Base-by-base conservation (phyloP, 768 basidiomycete species). In the Tylopilus intermedius region DNA sequence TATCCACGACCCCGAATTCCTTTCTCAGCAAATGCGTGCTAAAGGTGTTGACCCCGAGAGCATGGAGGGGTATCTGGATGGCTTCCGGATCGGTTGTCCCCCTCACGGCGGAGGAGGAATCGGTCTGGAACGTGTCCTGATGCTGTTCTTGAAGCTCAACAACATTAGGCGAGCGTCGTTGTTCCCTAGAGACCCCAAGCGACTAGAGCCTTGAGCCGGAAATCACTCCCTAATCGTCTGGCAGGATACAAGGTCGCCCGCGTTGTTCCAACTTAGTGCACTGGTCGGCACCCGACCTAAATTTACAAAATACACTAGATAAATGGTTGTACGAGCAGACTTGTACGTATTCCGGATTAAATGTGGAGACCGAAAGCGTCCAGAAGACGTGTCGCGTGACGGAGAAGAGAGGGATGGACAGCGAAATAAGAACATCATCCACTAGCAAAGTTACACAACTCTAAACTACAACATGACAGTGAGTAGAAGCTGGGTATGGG, bases 31-130 rank as follows among this genome's bases (percentile, higher is more conserved):
- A 71, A 97, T 98, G 94, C 78, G 77, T 53, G 76, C 73, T 58
- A 90, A 88, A 67, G 92, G 90, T 11, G 86, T 98, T 57, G 90
- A 95, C 67, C 95, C 94, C 6, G 86, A 82, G 21, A 84, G 82
- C 24, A 97, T 98, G 94, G 83, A 86, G 68, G 80, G 79, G 52
- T 99, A 99, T 70, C 68, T 98, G 42, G 92, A 98, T 66, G 94
- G 86, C 15, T 99, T 99, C 83, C 84, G 84, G 56, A 79, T 96
- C 68, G 96, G 94, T 22, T 95, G 93, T 61, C 82, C 94, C 1
- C 94, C 96, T 14, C 96, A 99, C 70, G 96, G 92, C 45, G 96
- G 95, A 60, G 95, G 94, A 57, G 95, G 95, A 55, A 93, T 98
- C 61, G 94, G 91, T 49, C 77, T 94, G 55, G 94, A 96, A 72